Conservation (phyloP, 345 rosid species). For the Boechera stricta region DNA sequence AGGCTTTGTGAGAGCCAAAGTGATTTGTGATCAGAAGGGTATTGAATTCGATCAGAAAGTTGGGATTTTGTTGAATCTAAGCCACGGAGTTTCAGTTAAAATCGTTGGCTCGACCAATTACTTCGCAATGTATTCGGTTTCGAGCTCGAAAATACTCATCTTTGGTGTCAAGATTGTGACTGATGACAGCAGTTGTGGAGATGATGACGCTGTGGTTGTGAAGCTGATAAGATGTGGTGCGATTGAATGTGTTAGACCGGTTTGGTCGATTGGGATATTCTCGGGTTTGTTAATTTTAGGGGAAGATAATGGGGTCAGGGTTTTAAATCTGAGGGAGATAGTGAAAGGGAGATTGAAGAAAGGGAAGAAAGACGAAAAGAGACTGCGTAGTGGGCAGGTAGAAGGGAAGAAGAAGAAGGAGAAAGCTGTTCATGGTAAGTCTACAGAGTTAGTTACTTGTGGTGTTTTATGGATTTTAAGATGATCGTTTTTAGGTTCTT, state of each 20-base stretch:
- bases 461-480: not conserved
- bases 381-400: conserved; percentile 44
- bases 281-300: conserved; percentile 72
- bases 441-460: conserved; percentile 1
- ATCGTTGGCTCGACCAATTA: conserved; percentile 74
- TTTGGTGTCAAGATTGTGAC: conserved; percentile 58
- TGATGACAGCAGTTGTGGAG: conserved; percentile 30
- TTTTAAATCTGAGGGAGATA: conserved; percentile 63
- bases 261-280: conserved; percentile 65
- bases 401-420: conserved; percentile 60
- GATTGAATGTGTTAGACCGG: conserved; percentile 66
- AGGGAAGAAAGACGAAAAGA: conserved; percentile 15
- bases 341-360: conserved; percentile 47
- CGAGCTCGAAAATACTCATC: conserved; percentile 61
- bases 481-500: not conserved
- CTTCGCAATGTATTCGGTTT: conserved; percentile 65
- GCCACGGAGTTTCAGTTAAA: conserved; percentile 66
- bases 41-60: conserved; percentile 55
- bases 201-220: conserved; percentile 46
- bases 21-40: conserved; percentile 69
- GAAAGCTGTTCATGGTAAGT: conserved; percentile 58
- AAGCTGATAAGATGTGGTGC: conserved; percentile 79
- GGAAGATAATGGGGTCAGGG: conserved; percentile 72
- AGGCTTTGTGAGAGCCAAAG: conserved; percentile 55
- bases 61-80: conserved; percentile 63